phyloP scores from a whole-genome alignment of 306 rosid genomes.

The Gillenia trifoliata region DNA sequence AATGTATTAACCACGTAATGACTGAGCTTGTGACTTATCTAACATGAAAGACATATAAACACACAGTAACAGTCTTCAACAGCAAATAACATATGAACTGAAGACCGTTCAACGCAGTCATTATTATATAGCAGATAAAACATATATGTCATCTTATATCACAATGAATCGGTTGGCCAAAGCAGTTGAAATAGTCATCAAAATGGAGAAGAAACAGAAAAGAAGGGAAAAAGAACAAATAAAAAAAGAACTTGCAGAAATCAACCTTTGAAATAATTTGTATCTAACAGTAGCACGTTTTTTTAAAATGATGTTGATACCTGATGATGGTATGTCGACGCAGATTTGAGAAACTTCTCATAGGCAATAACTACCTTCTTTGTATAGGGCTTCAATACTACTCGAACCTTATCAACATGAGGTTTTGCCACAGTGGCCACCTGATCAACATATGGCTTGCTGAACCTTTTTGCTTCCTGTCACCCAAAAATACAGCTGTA shows the following conservation, averaged over 20 bases:
- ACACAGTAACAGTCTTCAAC: background rate
- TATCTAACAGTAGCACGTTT: background rate
- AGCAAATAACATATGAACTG: background rate
- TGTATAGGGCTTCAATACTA: slow-evolving; percentile 68
- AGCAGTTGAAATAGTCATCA: background rate
- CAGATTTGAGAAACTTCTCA: slow-evolving; percentile 73
- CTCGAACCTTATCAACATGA: slow-evolving; percentile 67
- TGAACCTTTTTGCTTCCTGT: slow-evolving; percentile 77
- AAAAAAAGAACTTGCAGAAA: background rate
- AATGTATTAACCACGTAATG: background rate
- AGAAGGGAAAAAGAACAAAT: background rate
- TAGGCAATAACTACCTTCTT: slow-evolving; percentile 51
- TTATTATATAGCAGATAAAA: background rate
- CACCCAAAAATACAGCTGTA: slow-evolving; percentile 19
- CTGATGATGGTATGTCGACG: slow-evolving; percentile 77
- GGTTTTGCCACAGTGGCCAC: slow-evolving; percentile 75
- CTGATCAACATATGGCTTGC: slow-evolving; percentile 89
- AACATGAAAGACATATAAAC: background rate
- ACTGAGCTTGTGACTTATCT: background rate
- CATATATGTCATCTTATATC: background rate
- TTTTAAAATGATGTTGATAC: slow-evolving; percentile 29
- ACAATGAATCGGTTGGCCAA: background rate
- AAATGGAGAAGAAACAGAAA: background rate
- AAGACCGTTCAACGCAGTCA: background rate
- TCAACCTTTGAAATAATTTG: background rate